Percentiles rank a stretch among this genome's conserved stretches.
phyloP scores from a whole-genome alignment of 176 grass and related monocot species.

The Alopecurus myosuroides region DNA sequence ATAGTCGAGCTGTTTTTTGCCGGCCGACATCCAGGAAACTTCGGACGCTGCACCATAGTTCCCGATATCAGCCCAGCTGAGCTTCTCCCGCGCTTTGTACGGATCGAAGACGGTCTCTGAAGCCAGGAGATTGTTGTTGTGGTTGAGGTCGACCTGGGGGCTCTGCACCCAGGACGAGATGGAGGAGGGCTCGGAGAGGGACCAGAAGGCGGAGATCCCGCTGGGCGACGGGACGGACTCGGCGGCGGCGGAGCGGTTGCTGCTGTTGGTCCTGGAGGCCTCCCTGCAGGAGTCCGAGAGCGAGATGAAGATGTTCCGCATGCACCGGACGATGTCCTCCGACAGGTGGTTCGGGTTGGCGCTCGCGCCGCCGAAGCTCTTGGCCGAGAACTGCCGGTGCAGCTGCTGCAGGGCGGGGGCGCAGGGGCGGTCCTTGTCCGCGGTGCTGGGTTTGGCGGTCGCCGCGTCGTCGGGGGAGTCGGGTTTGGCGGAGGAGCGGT shows the following conservation, averaged over 20 bases:
- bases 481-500: conserved; percentile 18
- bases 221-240: conserved; percentile 52
- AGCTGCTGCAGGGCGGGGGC: not conserved
- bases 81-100: conserved; percentile 66
- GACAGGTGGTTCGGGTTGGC: conserved; percentile 63
- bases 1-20: conserved; percentile 87
- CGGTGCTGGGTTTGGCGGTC: not conserved
- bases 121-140: conserved; percentile 54
- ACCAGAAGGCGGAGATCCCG: conserved; percentile 68
- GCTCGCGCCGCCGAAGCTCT: conserved; percentile 17
- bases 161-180: conserved; percentile 75
- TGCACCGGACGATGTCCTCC: conserved; percentile 81
- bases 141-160: conserved; percentile 67
- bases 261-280: not conserved
- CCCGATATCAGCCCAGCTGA: conserved; percentile 91
- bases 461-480: not conserved
- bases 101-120: conserved; percentile 80
- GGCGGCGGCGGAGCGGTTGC: not conserved
- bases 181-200: conserved; percentile 49
- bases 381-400: conserved; percentile 43
- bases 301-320: conserved; percentile 91
- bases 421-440: conserved; percentile 5
- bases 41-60: conserved; percentile 63
- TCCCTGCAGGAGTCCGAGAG: conserved; percentile 58
- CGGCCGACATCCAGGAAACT: conserved; percentile 94